These are phyloP conservation scores for Komagataella pseudopastoris DNA, from an alignment of 805 yeast genomes.

Conservation along the genomic window DNA sequence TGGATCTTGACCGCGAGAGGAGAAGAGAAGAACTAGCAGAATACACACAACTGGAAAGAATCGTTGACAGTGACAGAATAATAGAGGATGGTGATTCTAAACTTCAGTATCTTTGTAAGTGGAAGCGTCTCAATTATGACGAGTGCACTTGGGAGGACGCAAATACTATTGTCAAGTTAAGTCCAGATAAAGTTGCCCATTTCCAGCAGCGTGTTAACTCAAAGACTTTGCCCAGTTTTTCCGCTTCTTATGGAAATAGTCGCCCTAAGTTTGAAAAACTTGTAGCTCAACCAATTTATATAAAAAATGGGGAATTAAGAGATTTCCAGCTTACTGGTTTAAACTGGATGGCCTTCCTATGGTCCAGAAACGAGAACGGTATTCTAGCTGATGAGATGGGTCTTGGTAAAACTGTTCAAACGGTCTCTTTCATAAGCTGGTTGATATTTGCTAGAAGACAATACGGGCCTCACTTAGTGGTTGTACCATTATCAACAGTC, in stretches of 20 bases:
- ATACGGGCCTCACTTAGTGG: constrained; percentile 94
- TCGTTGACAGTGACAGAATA: constrained; percentile 73
- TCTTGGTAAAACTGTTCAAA: constrained; percentile 93
- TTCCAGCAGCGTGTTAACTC: constrained; percentile 74
- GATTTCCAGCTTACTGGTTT: constrained; percentile 97
- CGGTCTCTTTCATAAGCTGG: constrained; percentile 92
- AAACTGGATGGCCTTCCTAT: constrained; percentile 98
- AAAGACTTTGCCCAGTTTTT: constrained; percentile 69
- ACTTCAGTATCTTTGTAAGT: constrained; percentile 77
- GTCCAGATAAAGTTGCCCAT: constrained; percentile 73
- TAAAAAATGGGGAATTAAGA: constrained; percentile 83
- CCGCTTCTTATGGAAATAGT: constrained; percentile 58
- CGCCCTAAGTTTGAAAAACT: constrained; percentile 89
- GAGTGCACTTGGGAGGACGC: constrained; percentile 97
- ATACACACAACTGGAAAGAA: constrained; percentile 77
- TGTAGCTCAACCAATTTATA: constrained; percentile 73
- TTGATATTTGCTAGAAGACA: constrained; percentile 89
- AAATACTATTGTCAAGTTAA: constrained; percentile 65
- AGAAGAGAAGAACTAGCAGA: constrained; percentile 74
- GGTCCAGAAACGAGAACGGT: constrained; percentile 97
- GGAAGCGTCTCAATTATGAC: constrained; percentile 89
- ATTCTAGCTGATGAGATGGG: constrained; percentile 99
- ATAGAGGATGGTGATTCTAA: constrained; percentile 52
- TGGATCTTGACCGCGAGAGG: constrained; percentile 85
- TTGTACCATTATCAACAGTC: constrained; percentile 89